Percentiles rank a stretch among this genome's conserved stretches.
Conservation (phyloP, 495 filamentous ascomycete genomes). For the Achaetomiella virescens region DNA sequence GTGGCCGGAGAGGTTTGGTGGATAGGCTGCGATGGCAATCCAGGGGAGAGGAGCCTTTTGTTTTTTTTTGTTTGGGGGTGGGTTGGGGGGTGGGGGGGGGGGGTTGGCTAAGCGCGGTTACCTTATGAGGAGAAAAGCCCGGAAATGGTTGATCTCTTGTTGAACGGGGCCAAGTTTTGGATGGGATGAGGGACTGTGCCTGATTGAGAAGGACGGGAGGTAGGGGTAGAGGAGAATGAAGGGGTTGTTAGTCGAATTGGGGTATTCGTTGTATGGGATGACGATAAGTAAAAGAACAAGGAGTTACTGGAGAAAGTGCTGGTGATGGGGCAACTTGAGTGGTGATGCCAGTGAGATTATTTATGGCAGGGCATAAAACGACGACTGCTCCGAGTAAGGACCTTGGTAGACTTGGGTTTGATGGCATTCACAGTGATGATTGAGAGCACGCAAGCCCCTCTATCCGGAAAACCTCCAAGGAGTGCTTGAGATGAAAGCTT, state of each 20-base stretch:
- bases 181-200: constrained; percentile 14
- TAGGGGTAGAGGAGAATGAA: background rate
- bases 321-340: too few species aligned
- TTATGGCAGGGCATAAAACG: too few species aligned
- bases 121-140: background rate
- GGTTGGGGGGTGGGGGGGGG: background rate
- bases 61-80: constrained; percentile 7
- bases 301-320: background rate
- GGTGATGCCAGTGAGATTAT: too few species aligned
- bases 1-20: constrained; percentile 2
- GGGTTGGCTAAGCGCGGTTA: background rate
- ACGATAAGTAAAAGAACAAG: background rate
- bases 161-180: constrained; percentile 6
- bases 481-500: too few species aligned
- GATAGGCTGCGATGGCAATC: too few species aligned
- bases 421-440: too few species aligned
- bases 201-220: background rate
- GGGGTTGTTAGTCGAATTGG: background rate
- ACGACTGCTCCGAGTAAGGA: too few species aligned
- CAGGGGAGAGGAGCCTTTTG: too few species aligned
- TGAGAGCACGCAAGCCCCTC: too few species aligned
- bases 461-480: too few species aligned
- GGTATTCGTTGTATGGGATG: background rate
- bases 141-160: background rate
- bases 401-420: too few species aligned